These are phyloP conservation scores for Oryza punctata DNA, from an alignment of 176 grass and related monocot species.

Conservation along the genomic window DNA sequence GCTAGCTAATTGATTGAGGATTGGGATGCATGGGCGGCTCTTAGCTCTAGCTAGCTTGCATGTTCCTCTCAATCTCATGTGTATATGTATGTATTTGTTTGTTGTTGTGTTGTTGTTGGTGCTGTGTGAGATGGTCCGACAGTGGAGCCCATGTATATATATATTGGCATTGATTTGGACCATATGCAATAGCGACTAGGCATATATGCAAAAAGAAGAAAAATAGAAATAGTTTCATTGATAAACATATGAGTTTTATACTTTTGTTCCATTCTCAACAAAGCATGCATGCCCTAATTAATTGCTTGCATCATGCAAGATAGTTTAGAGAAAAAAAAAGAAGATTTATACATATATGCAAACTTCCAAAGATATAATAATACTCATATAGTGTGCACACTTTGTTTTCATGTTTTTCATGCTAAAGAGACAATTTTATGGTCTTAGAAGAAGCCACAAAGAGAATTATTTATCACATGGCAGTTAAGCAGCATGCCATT, in stretches of 20 bases:
- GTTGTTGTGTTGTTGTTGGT: conserved; percentile 28
- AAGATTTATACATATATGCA: not conserved
- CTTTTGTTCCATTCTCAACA: not conserved
- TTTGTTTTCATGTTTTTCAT: not conserved
- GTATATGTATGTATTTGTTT: not conserved
- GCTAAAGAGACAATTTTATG: not conserved
- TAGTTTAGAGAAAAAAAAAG: not conserved
- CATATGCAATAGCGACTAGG: conserved; percentile 4
- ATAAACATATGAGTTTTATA: not conserved
- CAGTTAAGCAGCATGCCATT: not conserved
- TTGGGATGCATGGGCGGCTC: conserved; percentile 15
- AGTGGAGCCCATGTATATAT: conserved; percentile 2
- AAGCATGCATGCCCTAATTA: not conserved
- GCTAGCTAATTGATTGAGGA: conserved; percentile 28
- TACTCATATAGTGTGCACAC: not conserved
- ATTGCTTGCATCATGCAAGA: not conserved
- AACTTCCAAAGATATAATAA: not conserved
- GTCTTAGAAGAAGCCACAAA: not conserved
- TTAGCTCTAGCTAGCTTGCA: conserved; percentile 27
- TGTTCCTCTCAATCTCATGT: conserved; percentile 31
- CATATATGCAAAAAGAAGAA: not conserved
- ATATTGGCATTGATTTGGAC: not conserved
- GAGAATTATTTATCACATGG: not conserved
- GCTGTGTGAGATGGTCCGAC: conserved; percentile 30
- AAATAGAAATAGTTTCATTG: not conserved